Percentiles rank a stretch among this genome's conserved stretches.
These are phyloP conservation scores for Didymella pomorum DNA, from an alignment of 2,329 filamentous ascomycete species.

Conservation along the genomic window DNA sequence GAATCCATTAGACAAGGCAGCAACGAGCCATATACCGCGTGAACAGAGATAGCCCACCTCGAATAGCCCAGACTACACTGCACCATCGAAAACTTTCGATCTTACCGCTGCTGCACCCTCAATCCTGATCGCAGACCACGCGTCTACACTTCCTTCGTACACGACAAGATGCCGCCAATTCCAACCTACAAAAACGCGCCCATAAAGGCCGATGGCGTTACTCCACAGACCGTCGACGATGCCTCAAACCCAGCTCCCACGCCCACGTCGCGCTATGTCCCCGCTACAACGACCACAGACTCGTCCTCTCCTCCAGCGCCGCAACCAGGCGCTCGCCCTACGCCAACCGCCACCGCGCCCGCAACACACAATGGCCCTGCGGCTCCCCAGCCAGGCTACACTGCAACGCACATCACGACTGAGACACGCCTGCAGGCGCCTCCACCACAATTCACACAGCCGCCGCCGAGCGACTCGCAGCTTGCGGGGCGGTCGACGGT, in stretches of 20 bases:
- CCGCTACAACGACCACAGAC: constrained; percentile 43
- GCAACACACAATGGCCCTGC: constrained; percentile 30
- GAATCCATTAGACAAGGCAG: constrained; percentile 33
- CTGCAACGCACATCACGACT: constrained; percentile 41
- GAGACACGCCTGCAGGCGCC: constrained; percentile 38
- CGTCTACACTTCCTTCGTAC: not conserved
- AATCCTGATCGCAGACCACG: constrained; percentile 3
- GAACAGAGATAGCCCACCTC: not conserved
- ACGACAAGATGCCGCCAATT: constrained; percentile 55
- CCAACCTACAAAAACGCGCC: constrained; percentile 57
- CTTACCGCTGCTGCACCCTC: not conserved
- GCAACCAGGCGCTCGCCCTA: constrained; percentile 52
- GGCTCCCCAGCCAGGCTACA: constrained; percentile 50
- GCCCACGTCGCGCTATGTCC: constrained; percentile 40
- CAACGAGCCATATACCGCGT: constrained; percentile 17
- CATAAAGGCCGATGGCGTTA: constrained; percentile 52
- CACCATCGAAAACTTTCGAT: not conserved
- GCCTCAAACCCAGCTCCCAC: constrained; percentile 45
- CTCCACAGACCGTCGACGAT: constrained; percentile 48
- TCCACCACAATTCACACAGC: constrained; percentile 52
- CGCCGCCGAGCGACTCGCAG: constrained; percentile 49
- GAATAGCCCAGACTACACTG: not conserved
- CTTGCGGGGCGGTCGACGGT: constrained; percentile 52
- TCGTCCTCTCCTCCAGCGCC: constrained; percentile 43
- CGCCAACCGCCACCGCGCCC: constrained; percentile 29